phyloP scores from a whole-genome alignment of 1,284 basidiomycete species.

The Paramarasmius palmivorus region DNA sequence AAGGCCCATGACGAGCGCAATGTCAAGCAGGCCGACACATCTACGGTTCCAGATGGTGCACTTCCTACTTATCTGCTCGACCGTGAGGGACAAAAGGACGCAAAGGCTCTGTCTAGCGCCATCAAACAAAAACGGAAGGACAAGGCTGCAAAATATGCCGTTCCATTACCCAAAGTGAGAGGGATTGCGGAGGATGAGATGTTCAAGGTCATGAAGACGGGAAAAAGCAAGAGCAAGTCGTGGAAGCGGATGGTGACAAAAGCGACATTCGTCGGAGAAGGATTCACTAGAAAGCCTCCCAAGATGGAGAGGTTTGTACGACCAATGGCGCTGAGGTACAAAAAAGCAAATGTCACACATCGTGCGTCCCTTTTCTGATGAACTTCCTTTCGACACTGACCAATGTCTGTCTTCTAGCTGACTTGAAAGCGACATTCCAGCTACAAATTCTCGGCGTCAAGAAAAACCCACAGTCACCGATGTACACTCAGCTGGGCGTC shows the following conservation, averaged over 20 bases:
- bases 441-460: conserved; percentile 98
- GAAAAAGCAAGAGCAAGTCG: conserved; percentile 94
- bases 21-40: conserved; percentile 89
- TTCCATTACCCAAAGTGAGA: conserved; percentile 94
- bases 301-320: conserved; percentile 99
- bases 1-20: conserved; percentile 99
- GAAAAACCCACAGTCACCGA: conserved; percentile 99
- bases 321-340: conserved; percentile 96
- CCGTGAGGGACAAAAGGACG: conserved; percentile 96
- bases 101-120: conserved; percentile 95
- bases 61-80: conserved; percentile 95
- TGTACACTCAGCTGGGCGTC: conserved; percentile 95
- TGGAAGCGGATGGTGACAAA: conserved; percentile 99
- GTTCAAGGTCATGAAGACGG: conserved; percentile 99
- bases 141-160: conserved; percentile 97
- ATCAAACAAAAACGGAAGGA: conserved; percentile 99
- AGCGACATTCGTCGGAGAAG: conserved; percentile 97
- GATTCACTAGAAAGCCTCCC: conserved; percentile 97
- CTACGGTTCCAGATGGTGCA: conserved; percentile 83
- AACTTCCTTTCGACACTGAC: conserved; percentile 5
- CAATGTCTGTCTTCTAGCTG: conserved; percentile 54
- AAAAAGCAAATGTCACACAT: conserved; percentile 99
- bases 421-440: conserved; percentile 98
- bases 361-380: conserved; percentile 57
- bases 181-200: conserved; percentile 99